Conservation (phyloP, 164 flowering plant species). For the Stephania cephalantha region DNA sequence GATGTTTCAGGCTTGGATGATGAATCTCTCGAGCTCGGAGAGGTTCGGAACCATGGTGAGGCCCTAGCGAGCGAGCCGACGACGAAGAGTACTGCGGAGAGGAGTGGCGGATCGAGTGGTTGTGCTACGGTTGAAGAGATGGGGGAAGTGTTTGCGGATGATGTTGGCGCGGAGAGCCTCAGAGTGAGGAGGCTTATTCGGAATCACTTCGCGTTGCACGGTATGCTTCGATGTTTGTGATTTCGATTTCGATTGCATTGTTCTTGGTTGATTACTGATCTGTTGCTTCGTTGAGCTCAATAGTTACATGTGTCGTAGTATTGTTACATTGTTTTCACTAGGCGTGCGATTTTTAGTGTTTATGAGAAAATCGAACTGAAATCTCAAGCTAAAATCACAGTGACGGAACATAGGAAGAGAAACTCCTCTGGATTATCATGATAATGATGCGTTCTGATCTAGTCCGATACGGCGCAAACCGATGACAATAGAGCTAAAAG, state of each 20-base stretch:
- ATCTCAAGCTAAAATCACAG: too few species aligned
- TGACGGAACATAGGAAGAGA: too few species aligned
- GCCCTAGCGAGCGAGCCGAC: not conserved
- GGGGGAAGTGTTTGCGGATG: constrained; percentile 50
- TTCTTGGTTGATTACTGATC: not conserved
- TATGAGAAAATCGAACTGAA: too few species aligned
- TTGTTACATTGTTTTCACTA: too few species aligned
- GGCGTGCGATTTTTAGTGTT: too few species aligned
- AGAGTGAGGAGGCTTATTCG: constrained; percentile 53
- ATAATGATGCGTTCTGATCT: too few species aligned
- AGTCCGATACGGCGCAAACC: too few species aligned
- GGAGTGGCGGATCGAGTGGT: constrained; percentile 9
- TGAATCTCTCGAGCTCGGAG: not conserved
- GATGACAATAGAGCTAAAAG: too few species aligned
- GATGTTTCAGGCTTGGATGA: not conserved
- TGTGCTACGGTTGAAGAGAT: constrained; percentile 94
- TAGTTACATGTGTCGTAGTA: not conserved
- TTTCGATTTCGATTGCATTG: not conserved
- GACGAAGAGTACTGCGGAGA: not conserved
- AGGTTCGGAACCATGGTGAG: not conserved
- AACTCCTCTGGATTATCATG: too few species aligned
- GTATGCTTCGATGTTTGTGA: constrained; percentile 25
- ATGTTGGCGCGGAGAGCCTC: constrained; percentile 42
- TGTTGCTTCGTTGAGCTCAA: not conserved
- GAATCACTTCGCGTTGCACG: constrained; percentile 55